A percentile compares a stretch with the other conserved stretches of the same genome.
Evolutionary conservation across 1,284 basidiomycete genomes (phyloP).

Genomic region (Naganishia liquefaciens): DNA sequence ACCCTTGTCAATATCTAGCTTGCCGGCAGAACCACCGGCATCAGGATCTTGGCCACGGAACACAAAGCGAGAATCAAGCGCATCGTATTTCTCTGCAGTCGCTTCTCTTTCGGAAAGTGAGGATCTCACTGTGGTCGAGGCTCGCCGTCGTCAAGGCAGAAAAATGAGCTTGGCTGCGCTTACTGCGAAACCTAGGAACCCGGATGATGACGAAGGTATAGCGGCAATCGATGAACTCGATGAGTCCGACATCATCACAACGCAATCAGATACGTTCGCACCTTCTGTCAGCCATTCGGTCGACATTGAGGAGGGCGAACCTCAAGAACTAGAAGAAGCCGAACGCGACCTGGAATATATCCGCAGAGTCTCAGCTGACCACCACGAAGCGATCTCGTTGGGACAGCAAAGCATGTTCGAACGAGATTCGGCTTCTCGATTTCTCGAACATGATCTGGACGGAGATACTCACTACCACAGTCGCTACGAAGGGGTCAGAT

Average conservation of each 20-base stretch:
- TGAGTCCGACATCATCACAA: neutral
- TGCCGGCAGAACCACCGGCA: slow-evolving; percentile 3
- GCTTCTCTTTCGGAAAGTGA: slow-evolving; percentile 32
- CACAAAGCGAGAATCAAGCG: slow-evolving; percentile 16
- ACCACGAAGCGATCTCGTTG: neutral
- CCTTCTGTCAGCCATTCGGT: slow-evolving; percentile 11
- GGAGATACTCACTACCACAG: slow-evolving; percentile 23
- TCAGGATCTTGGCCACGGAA: slow-evolving; percentile 7
- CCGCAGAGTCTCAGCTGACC: slow-evolving; percentile 17
- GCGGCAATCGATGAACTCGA: slow-evolving; percentile 4
- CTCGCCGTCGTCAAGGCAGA: slow-evolving; percentile 43
- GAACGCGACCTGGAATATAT: slow-evolving; percentile 28
- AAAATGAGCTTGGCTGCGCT: slow-evolving; percentile 46
- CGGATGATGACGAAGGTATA: neutral
- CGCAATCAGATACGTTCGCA: slow-evolving; percentile 12
- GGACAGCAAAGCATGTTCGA: slow-evolving; percentile 8
- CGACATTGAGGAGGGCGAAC: slow-evolving; percentile 7
- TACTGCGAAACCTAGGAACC: neutral
- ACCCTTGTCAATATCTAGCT: slow-evolving; percentile 29
- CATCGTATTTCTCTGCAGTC: slow-evolving; percentile 32
- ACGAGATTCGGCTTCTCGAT: slow-evolving; percentile 38
- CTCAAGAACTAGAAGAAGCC: slow-evolving; percentile 24
- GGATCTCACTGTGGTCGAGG: slow-evolving; percentile 41
- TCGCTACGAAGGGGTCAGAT: slow-evolving; percentile 30
- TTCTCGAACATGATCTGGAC: slow-evolving; percentile 27